Evolutionary conservation across 1,284 basidiomycete genomes (phyloP).

Genomic region (Trametes sp.): DNA sequence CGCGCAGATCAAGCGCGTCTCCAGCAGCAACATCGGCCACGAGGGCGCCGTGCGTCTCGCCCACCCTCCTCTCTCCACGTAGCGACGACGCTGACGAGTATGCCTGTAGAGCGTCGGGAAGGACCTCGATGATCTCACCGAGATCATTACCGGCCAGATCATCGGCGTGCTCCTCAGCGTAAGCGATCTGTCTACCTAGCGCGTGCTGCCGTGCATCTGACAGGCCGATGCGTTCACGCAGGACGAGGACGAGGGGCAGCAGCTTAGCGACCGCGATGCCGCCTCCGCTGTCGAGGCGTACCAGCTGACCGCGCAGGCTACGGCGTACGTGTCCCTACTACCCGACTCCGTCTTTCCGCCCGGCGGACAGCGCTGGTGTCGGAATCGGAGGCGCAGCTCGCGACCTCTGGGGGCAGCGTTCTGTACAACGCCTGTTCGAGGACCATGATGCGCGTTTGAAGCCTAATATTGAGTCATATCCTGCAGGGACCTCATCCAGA

Average conservation of each 20-base stretch:
- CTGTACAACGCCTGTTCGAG: too few relatives aligned
- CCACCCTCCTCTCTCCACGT: too few relatives aligned
- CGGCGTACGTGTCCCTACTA: not conserved
- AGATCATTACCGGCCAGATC: not conserved
- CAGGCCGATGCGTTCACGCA: not conserved
- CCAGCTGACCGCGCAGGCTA: not conserved
- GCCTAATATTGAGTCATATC: too few relatives aligned
- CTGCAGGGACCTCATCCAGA: not conserved
- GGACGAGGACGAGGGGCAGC: not conserved
- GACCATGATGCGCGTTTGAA: too few relatives aligned
- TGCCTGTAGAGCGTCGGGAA: not conserved
- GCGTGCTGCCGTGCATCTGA: not conserved
- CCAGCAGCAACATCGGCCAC: not conserved
- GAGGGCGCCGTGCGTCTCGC: not conserved
- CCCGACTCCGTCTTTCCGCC: too few relatives aligned
- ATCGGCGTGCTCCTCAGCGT: not conserved
- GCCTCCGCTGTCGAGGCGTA: not conserved
- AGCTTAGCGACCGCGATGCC: not conserved
- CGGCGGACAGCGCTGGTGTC: too few relatives aligned
- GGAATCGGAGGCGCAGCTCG: too few relatives aligned
- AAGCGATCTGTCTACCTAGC: not conserved
- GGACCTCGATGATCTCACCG: not conserved
- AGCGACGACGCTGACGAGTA: too few relatives aligned
- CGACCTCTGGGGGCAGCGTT: too few relatives aligned
- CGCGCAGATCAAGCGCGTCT: not conserved